Conservation (phyloP, 2,329 filamentous ascomycete species). For the Coniochaeta prunicola region DNA sequence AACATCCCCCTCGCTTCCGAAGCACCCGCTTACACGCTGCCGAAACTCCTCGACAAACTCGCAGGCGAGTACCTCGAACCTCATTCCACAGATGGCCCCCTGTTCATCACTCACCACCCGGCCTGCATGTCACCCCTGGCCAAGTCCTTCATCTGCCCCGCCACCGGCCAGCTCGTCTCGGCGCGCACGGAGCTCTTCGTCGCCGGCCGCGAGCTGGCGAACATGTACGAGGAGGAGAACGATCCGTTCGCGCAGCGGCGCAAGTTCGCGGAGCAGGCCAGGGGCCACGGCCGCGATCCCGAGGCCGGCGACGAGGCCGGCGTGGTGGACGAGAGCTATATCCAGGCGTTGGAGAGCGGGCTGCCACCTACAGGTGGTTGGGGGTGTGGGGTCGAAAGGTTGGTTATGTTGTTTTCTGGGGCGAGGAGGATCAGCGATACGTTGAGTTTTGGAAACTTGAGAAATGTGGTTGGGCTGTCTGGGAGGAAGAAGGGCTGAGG, state of each 20-base stretch:
- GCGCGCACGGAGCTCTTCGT: constrained; percentile 84
- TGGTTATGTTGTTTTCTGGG: constrained; percentile 86
- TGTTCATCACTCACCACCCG: constrained; percentile 86
- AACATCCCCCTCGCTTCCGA: constrained; percentile 58
- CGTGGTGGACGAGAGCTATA: constrained; percentile 70
- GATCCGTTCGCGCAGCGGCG: constrained; percentile 76
- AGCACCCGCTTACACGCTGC: constrained; percentile 46
- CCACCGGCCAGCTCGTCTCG: constrained; percentile 64
- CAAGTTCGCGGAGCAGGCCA: constrained; percentile 62
- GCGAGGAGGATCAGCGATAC: constrained; percentile 76
- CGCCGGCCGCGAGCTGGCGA: constrained; percentile 73
- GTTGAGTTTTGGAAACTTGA: constrained; percentile 79
- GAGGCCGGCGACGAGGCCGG: constrained; percentile 33
- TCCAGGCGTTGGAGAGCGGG: constrained; percentile 78
- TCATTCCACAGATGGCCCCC: constrained; percentile 56
- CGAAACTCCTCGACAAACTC: constrained; percentile 72
- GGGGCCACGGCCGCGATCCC: constrained; percentile 17
- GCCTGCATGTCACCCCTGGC: constrained; percentile 85
- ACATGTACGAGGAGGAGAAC: constrained; percentile 98
- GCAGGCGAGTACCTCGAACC: constrained; percentile 73
- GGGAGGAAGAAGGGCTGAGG: constrained; percentile 3
- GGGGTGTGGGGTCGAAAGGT: constrained; percentile 86
- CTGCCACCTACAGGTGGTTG: constrained; percentile 95
- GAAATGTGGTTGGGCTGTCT: constrained; percentile 54
- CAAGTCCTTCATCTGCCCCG: constrained; percentile 71